These are phyloP conservation scores for Globisporangium nodosum DNA, from an alignment of 352 stramenopile species.

Conservation along the genomic window DNA sequence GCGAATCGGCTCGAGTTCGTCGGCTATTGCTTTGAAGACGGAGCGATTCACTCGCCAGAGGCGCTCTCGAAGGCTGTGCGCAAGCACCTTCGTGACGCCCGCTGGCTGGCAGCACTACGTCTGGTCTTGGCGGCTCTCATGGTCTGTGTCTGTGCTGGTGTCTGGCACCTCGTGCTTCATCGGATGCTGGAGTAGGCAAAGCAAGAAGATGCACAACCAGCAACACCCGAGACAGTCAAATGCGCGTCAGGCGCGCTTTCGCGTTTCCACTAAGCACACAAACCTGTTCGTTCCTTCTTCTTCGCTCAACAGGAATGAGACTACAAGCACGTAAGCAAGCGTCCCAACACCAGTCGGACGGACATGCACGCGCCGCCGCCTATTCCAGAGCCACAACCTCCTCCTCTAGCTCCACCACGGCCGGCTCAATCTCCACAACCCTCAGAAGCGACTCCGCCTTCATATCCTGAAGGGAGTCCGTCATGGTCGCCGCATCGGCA, in stretches of 20 bases:
- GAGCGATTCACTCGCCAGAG: conserved; percentile 28
- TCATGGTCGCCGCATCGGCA: not conserved
- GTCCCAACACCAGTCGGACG: too few species aligned
- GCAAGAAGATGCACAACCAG: not conserved
- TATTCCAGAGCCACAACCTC: conserved; percentile 35
- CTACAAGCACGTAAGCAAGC: too few species aligned
- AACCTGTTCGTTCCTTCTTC: not conserved
- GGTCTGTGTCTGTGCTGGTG: conserved; percentile 7
- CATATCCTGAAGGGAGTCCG: conserved; percentile 9
- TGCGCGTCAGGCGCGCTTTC: not conserved
- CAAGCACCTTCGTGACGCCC: conserved; percentile 28
- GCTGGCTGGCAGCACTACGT: conserved; percentile 26
- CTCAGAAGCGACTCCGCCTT: conserved; percentile 17
- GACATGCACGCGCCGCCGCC: not conserved
- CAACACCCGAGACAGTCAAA: not conserved
- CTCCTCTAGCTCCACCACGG: conserved; percentile 20
- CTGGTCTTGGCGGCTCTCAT: conserved; percentile 23
- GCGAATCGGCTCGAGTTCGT: conserved; percentile 43
- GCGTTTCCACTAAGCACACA: not conserved
- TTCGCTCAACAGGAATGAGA: not conserved
- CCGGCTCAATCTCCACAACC: conserved; percentile 5
- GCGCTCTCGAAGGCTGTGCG: conserved; percentile 30
- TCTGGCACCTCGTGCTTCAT: conserved; percentile 10
- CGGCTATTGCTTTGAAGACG: conserved; percentile 49
- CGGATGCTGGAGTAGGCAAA: not conserved